Evolutionary conservation across 2,329 filamentous ascomycete genomes (phyloP).

Genomic region (Periconia macrospinosa): DNA sequence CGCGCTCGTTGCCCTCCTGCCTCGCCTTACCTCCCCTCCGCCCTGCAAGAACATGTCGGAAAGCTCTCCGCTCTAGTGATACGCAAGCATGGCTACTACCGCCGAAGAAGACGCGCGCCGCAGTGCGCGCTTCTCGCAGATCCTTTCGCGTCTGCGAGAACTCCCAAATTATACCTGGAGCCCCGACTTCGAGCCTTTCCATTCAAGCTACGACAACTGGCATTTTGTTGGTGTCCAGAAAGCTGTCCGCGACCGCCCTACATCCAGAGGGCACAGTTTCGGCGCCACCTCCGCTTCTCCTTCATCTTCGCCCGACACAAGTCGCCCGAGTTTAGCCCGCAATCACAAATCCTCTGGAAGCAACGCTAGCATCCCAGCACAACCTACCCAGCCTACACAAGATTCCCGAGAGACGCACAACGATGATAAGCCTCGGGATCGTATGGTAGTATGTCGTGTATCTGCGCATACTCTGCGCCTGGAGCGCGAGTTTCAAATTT

Average conservation of each 20-base stretch:
- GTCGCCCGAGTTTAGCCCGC: slow-evolving; percentile 26
- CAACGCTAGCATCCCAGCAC: slow-evolving; percentile 27
- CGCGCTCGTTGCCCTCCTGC: background rate
- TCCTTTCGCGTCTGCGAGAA: slow-evolving; percentile 41
- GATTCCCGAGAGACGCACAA: slow-evolving; percentile 51
- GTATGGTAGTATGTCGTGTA: slow-evolving; percentile 74
- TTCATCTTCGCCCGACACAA: slow-evolving; percentile 34
- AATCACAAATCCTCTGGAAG: slow-evolving; percentile 40
- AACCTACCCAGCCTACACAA: slow-evolving; percentile 28
- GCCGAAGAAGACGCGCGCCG: slow-evolving; percentile 14
- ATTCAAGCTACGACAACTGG: slow-evolving; percentile 83
- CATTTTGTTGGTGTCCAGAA: slow-evolving; percentile 50
- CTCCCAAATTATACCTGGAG: slow-evolving; percentile 45
- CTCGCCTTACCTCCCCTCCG: slow-evolving; percentile 3
- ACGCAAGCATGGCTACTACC: slow-evolving; percentile 17
- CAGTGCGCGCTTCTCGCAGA: slow-evolving; percentile 31
- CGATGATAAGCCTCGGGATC: slow-evolving; percentile 48
- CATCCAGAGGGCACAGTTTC: slow-evolving; percentile 29
- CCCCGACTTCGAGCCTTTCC: slow-evolving; percentile 49
- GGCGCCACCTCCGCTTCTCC: slow-evolving; percentile 23
- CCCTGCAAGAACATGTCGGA: slow-evolving; percentile 2
- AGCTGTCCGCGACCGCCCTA: slow-evolving; percentile 19
- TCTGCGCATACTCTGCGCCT: slow-evolving; percentile 81
- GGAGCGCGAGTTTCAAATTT: slow-evolving; percentile 84
- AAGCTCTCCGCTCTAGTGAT: background rate